phyloP scores from a whole-genome alignment of 1,284 basidiomycete genomes.

The Pyrrhoderma lamaoense region DNA sequence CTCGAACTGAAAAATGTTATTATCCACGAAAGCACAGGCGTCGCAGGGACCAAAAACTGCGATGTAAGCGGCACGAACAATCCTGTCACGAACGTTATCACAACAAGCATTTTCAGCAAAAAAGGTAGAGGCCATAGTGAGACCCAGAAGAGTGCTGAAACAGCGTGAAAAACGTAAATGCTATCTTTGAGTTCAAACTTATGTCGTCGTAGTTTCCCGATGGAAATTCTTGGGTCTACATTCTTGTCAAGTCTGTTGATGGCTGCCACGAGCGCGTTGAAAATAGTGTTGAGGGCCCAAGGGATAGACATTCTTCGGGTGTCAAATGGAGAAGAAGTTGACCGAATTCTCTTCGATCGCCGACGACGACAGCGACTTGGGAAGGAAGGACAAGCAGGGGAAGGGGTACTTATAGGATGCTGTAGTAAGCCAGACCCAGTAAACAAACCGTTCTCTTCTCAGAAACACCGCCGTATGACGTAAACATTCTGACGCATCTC shows the following conservation, averaged over 20 bases:
- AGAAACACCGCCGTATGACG: too few relatives aligned
- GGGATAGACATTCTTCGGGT: too few relatives aligned
- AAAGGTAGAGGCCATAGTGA: slow-evolving; percentile 71
- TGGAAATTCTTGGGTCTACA: slow-evolving; percentile 59
- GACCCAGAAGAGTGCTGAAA: slow-evolving; percentile 69
- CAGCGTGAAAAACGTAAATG: slow-evolving; percentile 58
- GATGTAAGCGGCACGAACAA: slow-evolving; percentile 83
- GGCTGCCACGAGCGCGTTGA: slow-evolving; percentile 50
- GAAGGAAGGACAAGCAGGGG: too few relatives aligned
- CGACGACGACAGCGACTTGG: too few relatives aligned
- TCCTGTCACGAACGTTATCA: slow-evolving; percentile 60
- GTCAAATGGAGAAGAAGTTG: slow-evolving; percentile 1
- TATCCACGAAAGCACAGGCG: slow-evolving; percentile 81
- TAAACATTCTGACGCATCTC: too few relatives aligned
- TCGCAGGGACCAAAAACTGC: slow-evolving; percentile 89
- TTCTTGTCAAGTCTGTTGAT: slow-evolving; percentile 72
- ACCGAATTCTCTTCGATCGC: neutral
- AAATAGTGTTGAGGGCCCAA: slow-evolving; percentile 22
- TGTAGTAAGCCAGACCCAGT: too few relatives aligned
- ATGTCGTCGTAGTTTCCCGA: slow-evolving; percentile 56
- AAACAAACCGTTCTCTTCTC: too few relatives aligned
- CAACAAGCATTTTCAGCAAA: slow-evolving; percentile 75
- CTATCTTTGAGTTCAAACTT: slow-evolving; percentile 53
- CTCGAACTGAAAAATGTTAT: slow-evolving; percentile 81
- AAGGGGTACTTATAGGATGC: too few relatives aligned